Base-by-base conservation (phyloP, 768 basidiomycete genomes). In the Hypholoma sublateritium region DNA sequence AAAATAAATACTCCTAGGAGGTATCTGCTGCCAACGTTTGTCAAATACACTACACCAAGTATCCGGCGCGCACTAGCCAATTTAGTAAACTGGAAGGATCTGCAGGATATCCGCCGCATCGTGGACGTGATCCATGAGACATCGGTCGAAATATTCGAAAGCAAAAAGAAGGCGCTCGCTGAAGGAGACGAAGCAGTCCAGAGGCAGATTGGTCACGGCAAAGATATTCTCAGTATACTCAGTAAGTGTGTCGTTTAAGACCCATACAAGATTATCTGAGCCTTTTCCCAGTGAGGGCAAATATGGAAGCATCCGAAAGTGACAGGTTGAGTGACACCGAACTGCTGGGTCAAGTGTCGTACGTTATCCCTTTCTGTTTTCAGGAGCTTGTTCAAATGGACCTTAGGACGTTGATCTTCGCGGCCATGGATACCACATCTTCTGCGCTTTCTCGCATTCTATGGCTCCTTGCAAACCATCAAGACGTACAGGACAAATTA, bases 211-310 rank as follows among this genome's bases (percentile, higher is more conserved):
- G 74, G 68, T 6, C 68, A 70, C 44, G 78, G 78, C 16, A 78
- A 73, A 52, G 80, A 81, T 62, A 72, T 83, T 12, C 71, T 81
- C 60, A 81, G 77, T 59, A 67, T 80, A 17, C 63, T 81, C 19
- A 58, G 81, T 82, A 61, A 32, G 28, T 24, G 76, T 57, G 13
- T 32, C 24, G 51, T 28, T 48, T 43, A 34, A 25, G 17, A 1
- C n/a, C 44, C 17, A 24, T 35, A 16, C 3, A 25, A 25, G 17
- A 9, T 37, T 21, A 22, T n/a, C 11, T 35, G 24, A 44, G 45
- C 28, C 17, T 28, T 17, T 44, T 24, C 24, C n/a, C 43, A 81
- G 79, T 80, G 58, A 70, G 69, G 57, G 77, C 71, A 7, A 80
- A 79, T 57, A 65, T 71, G 52, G 62, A 68, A 14, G 70, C 71